Base-by-base conservation (phyloP, 371 early-diverging fungal genomes). In the Cladochytrium tenue region DNA sequence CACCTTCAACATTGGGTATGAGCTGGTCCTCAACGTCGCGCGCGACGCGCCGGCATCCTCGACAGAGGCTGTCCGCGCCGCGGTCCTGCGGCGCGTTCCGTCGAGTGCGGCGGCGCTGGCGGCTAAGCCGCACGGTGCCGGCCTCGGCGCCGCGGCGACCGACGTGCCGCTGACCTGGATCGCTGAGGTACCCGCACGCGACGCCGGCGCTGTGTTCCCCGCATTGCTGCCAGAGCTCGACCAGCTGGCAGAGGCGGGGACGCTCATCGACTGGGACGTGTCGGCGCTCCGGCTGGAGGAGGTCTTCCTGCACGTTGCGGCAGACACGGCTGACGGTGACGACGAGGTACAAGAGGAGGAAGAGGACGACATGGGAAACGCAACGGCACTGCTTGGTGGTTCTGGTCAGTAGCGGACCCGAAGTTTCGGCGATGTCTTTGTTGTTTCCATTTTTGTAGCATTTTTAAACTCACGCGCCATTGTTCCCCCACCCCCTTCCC, bases 221-320 rank as follows among this genome's bases (percentile, higher is more conserved):
- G 25, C 51, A 56, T 62, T 60, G 25, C 65, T 64, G 23, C 36
- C n/a, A 5, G 20, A 32, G 15, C 56, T 66, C 61, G 71, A 70
- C 32, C 27, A 56, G 32, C 58, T 58, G 26, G 56, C 36, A n/a
- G 23, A 17, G 26, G 32, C 28, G 27, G 66, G 61, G 4, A 36
- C n/a, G 2, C 27, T 62, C 3, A 31, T 62, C 34, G 63, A 68
- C 28, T 28, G 35, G 78, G 68, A 72, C 77, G 52, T 76, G 70
- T 61, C 71, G 72, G 28, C 82, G 83, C 72, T 85, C 78, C 53
- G 64, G 7, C 32, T 71, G 43, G 72, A 71, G 61, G 68, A 71
- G 50, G 72, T 71, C 20, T 71, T 71, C 64, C 67, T 88, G 55
- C 80, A 43, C 7, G 20, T 20, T 7, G 43, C 20, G 13, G 43